These are phyloP conservation scores for Phyllosticta citrichinensis DNA, from an alignment of 2,329 filamentous ascomycete species.

Conservation along the genomic window DNA sequence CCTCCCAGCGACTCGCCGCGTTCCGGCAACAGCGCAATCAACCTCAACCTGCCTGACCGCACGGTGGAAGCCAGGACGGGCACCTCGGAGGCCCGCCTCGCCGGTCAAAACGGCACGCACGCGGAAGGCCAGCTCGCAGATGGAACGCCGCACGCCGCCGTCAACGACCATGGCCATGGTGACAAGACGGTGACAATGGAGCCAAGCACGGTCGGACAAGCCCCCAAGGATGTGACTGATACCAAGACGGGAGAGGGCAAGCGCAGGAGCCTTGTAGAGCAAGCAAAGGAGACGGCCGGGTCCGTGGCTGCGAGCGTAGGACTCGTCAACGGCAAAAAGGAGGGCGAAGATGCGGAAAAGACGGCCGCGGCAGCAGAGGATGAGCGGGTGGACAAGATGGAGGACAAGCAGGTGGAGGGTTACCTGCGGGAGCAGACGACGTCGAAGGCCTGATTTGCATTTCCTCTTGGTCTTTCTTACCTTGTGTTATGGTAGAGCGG, in stretches of 20 bases:
- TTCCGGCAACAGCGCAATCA: constrained; percentile 3
- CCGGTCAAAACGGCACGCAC: constrained; percentile 34
- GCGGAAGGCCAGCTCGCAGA: constrained; percentile 32
- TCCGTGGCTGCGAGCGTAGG: constrained; percentile 24
- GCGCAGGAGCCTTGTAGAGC: constrained; percentile 30
- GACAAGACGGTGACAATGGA: constrained; percentile 39
- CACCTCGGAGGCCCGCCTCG: constrained; percentile 32
- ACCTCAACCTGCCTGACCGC: constrained; percentile 20
- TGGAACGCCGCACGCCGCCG: constrained; percentile 32
- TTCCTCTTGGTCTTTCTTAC: background rate
- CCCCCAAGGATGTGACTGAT: constrained; percentile 36
- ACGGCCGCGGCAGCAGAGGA: constrained; percentile 10
- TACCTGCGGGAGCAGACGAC: constrained; percentile 22
- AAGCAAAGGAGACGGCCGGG: constrained; percentile 30
- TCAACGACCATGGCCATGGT: constrained; percentile 33
- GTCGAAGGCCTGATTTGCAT: background rate
- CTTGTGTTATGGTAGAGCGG: background rate
- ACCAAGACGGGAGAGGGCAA: constrained; percentile 18
- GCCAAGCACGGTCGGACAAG: constrained; percentile 38
- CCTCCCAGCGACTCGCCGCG: background rate
- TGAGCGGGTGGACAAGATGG: constrained; percentile 22
- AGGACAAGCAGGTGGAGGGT: constrained; percentile 21
- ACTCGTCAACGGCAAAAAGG: constrained; percentile 18
- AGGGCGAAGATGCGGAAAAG: background rate
- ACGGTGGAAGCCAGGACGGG: constrained; percentile 19